Evolutionary conservation across 106 monocot genomes (phyloP).

Genomic region (Allium cepa): DNA sequence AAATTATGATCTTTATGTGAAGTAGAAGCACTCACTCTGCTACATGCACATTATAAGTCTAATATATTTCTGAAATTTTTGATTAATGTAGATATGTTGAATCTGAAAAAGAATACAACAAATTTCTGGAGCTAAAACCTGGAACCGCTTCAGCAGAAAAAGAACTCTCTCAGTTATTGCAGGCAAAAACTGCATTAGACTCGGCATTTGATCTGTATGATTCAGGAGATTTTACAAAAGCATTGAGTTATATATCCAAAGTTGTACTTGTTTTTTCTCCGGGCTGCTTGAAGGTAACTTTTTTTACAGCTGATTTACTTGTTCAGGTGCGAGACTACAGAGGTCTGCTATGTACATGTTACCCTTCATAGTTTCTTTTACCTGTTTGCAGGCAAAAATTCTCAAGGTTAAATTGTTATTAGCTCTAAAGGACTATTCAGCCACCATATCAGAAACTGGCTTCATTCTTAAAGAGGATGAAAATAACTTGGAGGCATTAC

Average conservation of each 20-base stretch:
- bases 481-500: slow-evolving; percentile 70
- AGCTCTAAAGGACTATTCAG: slow-evolving; percentile 81
- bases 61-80: slow-evolving; percentile 18
- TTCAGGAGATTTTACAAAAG: slow-evolving; percentile 68
- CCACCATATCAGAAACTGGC: slow-evolving; percentile 75
- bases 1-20: neutral
- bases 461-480: slow-evolving; percentile 93
- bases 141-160: slow-evolving; percentile 65
- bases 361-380: no score
- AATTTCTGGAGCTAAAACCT: slow-evolving; percentile 66
- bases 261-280: slow-evolving; percentile 90
- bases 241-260: slow-evolving; percentile 82
- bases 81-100: slow-evolving; percentile 70
- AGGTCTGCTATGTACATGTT: no score
- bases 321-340: no score
- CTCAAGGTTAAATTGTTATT: slow-evolving; percentile 72
- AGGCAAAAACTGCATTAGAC: slow-evolving; percentile 64
- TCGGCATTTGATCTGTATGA: slow-evolving; percentile 70
- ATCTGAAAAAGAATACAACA: slow-evolving; percentile 76
- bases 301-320: neutral
- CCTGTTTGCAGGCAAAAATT: slow-evolving; percentile 57
- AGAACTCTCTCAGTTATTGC: slow-evolving; percentile 77
- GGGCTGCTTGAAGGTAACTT: slow-evolving; percentile 65
- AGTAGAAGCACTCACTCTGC: neutral
- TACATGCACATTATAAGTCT: slow-evolving; percentile 3